Evolutionary conservation across 1,284 basidiomycete species (phyloP).

Genomic region (Laetiporus sulphureus): DNA sequence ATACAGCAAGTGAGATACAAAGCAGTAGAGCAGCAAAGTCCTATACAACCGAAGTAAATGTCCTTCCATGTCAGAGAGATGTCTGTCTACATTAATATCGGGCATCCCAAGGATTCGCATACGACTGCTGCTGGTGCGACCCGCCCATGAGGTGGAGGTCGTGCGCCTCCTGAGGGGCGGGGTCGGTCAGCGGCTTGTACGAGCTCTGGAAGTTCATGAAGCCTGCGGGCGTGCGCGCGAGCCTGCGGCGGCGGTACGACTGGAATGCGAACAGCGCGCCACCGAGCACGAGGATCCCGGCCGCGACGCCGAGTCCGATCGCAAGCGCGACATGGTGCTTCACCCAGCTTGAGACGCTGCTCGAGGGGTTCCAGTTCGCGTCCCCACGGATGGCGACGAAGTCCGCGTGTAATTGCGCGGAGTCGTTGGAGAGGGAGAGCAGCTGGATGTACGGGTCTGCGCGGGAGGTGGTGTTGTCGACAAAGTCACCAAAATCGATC

Average conservation of each 20-base stretch:
- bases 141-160: constrained; percentile 14
- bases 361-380: constrained; percentile 7
- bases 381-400: constrained; percentile 25
- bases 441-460: constrained; percentile 28
- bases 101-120: not conserved
- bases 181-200: constrained; percentile 15
- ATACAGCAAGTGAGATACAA: no score
- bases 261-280: constrained; percentile 3
- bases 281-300: constrained; percentile 16
- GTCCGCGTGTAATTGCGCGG: constrained; percentile 24
- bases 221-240: constrained; percentile 11
- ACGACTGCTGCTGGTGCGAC: not conserved
- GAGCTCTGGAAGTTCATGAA: constrained; percentile 15
- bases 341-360: constrained; percentile 10
- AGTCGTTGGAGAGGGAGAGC: constrained; percentile 24
- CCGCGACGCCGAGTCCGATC: constrained; percentile 19
- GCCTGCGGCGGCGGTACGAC: constrained; percentile 2
- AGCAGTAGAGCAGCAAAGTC: no score
- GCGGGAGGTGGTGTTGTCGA: constrained; percentile 22
- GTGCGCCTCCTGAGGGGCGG: constrained; percentile 16
- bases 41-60: no score
- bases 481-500: constrained; percentile 31
- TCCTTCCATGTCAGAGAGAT: no score
- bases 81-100: no score
- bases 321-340: constrained; percentile 18